A percentile compares a stretch with the other conserved stretches of the same genome.
These are phyloP conservation scores for Podaxis pistillaris DNA, from an alignment of 768 basidiomycete genomes.

Conservation along the genomic window DNA sequence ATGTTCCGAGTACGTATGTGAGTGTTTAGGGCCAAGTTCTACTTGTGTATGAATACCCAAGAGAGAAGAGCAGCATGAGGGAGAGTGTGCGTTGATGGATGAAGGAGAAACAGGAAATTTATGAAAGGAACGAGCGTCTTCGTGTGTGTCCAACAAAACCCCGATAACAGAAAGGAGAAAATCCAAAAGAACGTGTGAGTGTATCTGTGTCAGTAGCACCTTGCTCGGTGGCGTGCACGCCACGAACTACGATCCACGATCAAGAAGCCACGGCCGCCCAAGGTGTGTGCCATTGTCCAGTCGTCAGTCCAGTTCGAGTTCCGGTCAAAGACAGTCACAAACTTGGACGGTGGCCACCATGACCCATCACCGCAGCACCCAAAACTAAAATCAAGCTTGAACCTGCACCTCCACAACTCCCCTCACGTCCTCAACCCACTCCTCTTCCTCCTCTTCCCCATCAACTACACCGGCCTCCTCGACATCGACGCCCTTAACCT, in stretches of 20 bases:
- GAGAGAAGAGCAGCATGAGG: neutral
- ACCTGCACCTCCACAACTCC: conserved; percentile 7
- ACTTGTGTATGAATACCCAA: neutral
- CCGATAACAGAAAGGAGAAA: neutral
- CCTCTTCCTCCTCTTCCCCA: neutral
- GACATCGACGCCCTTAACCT: neutral
- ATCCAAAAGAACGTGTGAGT: neutral
- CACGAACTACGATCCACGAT: no score
- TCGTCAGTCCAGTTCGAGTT: no score
- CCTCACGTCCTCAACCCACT: neutral
- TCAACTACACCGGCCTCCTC: neutral
- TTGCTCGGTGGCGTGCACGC: neutral
- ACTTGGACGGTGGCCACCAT: neutral
- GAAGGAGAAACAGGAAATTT: neutral
- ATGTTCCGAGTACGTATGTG: neutral
- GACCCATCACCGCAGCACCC: neutral
- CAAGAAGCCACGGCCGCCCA: no score
- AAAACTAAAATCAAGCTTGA: conserved; percentile 2
- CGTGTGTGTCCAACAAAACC: neutral
- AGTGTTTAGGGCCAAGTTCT: neutral
- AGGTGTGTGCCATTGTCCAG: no score
- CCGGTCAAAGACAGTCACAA: neutral
- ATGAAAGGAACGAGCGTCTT: neutral
- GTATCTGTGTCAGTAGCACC: neutral
- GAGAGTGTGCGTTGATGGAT: neutral